These are phyloP conservation scores for Apophysomyces trapeziformis DNA, from an alignment of 371 early-diverging fungal species.

Conservation along the genomic window DNA sequence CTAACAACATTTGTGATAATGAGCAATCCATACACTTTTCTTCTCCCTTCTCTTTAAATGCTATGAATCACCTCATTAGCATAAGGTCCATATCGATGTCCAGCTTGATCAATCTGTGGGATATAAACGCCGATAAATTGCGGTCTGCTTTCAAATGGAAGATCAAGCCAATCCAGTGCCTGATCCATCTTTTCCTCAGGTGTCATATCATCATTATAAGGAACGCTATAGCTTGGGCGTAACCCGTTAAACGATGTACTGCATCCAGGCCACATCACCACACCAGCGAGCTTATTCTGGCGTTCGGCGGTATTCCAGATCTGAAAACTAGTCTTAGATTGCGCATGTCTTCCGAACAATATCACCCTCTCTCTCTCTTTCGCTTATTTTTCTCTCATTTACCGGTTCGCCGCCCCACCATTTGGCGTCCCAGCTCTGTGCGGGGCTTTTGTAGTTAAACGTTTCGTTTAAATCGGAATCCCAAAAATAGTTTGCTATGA, in stretches of 20 bases:
- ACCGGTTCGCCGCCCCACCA: conserved; percentile 96
- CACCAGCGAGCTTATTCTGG: conserved; percentile 69
- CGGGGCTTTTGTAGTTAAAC: conserved; percentile 79
- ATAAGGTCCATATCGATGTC: conserved; percentile 84
- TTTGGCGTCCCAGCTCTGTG: conserved; percentile 62
- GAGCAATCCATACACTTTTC: neutral
- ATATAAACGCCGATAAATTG: conserved; percentile 80
- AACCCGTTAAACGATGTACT: conserved; percentile 50
- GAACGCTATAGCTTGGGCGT: conserved; percentile 70
- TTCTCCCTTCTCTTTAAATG: neutral
- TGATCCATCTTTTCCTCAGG: conserved; percentile 65
- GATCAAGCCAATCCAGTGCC: conserved; percentile 81
- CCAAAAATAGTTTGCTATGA: conserved; percentile 89
- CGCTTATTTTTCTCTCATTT: conserved; percentile 18
- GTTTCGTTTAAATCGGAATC: conserved; percentile 77
- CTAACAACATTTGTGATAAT: conserved; percentile 18
- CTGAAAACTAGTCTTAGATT: conserved; percentile 20
- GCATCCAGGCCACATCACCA: conserved; percentile 93
- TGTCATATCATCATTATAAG: conserved; percentile 54
- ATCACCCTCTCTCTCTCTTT: neutral
- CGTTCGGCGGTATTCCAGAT: conserved; percentile 90
- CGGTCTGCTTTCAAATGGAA: conserved; percentile 73
- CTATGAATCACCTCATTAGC: conserved; percentile 47
- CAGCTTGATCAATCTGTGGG: conserved; percentile 81
- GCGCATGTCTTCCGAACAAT: neutral